A percentile compares a stretch with the other conserved stretches of the same genome.
phyloP scores from a whole-genome alignment of 2,329 filamentous ascomycete species.

The Byssothecium circinans region DNA sequence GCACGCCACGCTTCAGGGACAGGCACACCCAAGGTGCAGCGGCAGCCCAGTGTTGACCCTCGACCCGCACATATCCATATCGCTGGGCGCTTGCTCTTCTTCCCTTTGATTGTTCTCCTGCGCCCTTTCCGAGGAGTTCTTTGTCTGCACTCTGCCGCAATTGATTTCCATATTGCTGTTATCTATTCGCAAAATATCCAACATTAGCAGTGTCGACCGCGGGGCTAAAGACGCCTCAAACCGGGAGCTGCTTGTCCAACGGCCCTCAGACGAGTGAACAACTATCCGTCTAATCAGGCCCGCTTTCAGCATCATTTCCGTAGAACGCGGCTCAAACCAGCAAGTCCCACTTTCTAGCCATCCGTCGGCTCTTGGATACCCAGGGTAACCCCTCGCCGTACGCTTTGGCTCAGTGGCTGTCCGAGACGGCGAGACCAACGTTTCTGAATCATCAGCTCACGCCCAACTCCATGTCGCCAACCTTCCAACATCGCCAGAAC shows the following conservation, averaged over 20 bases:
- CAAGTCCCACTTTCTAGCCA: conserved; percentile 28
- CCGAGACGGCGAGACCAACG: conserved; percentile 17
- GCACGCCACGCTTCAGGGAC: conserved; percentile 37
- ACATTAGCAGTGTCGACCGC: conserved; percentile 37
- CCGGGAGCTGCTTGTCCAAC: conserved; percentile 25
- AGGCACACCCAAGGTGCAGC: conserved; percentile 34
- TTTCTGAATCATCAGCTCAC: conserved; percentile 17
- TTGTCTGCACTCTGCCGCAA: conserved; percentile 18
- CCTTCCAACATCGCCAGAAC: conserved; percentile 18
- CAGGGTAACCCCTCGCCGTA: conserved; percentile 27
- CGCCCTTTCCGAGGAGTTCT: conserved; percentile 10
- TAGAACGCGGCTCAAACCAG: conserved; percentile 33
- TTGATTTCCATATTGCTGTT: conserved; percentile 14
- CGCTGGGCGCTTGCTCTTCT: conserved; percentile 1
- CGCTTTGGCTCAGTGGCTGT: conserved; percentile 19
- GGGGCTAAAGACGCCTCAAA: conserved; percentile 33
- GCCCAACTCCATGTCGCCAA: conserved; percentile 29
- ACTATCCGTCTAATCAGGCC: conserved; percentile 36
- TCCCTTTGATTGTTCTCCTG: conserved; percentile 26
- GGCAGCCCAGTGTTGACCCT: too few species aligned
- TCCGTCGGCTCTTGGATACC: conserved; percentile 28
- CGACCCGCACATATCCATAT: too few species aligned
- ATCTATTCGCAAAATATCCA: conserved; percentile 33
- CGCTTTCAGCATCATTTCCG: conserved; percentile 38
- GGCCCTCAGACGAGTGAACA: conserved; percentile 23